A percentile compares a stretch with the other conserved stretches of the same genome.
Evolutionary conservation across 257 asterid species (phyloP).

Genomic region (Fraxinus excelsior): DNA sequence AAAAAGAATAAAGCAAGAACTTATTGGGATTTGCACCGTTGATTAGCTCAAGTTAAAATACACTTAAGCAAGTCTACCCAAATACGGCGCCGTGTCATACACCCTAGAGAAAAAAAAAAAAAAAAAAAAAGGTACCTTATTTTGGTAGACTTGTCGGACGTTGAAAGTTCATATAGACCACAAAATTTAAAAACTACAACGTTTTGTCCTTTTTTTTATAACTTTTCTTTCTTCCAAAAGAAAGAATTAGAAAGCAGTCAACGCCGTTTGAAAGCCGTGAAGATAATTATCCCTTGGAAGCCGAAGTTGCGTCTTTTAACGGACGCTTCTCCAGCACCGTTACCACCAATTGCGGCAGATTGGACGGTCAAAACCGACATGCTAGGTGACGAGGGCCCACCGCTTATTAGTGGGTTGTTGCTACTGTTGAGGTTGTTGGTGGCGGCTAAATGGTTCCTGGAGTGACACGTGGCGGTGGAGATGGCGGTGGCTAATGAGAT

Average conservation of each 20-base stretch:
- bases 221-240: background rate
- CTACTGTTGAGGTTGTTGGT: conserved; percentile 13
- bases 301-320: conserved; percentile 52
- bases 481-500: conserved; percentile 86
- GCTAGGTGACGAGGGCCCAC: conserved; percentile 68
- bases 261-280: conserved; percentile 28
- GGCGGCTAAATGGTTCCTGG: conserved; percentile 42
- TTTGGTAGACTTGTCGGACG: conserved; percentile 42
- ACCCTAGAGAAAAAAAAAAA: background rate
- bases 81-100: conserved; percentile 36
- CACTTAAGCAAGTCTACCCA: conserved; percentile 31
- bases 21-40: conserved; percentile 13
- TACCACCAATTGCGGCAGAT: conserved; percentile 49
- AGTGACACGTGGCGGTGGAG: conserved; percentile 75
- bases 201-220: background rate
- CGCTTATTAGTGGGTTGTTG: conserved; percentile 36
- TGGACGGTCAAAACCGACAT: conserved; percentile 74
- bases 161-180: conserved; percentile 7
- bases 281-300: conserved; percentile 45
- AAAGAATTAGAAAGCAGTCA: conserved; percentile 24
- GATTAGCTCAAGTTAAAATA: conserved; percentile 29
- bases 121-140: conserved; percentile 15
- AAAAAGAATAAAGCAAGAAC: conserved; percentile 22
- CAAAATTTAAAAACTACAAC: background rate
- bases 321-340: conserved; percentile 40